Conservation (phyloP, 2,329 filamentous ascomycete species). For the Arthrinium phaeospermum region DNA sequence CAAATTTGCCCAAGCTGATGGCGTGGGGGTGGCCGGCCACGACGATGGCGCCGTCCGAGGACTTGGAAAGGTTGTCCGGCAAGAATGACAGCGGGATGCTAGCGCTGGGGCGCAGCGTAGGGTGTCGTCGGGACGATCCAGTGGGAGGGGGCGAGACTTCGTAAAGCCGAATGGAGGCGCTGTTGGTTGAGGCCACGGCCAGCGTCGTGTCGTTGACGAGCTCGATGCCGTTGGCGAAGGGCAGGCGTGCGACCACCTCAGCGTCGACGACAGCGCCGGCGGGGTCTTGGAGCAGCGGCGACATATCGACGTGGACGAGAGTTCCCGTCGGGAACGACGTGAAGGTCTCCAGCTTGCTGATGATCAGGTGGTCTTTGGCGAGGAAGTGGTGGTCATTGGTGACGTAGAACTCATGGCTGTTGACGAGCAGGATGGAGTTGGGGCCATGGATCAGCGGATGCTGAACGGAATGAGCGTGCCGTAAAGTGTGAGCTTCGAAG, state of each 20-base stretch:
- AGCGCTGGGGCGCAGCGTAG: conserved; percentile 26
- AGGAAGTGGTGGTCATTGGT: conserved; percentile 48
- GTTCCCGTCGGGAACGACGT: conserved; percentile 39
- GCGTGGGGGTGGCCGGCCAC: conserved; percentile 48
- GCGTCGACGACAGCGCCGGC: conserved; percentile 28
- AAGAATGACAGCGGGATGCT: conserved; percentile 41
- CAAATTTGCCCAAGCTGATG: conserved; percentile 39
- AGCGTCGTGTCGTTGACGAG: conserved; percentile 45
- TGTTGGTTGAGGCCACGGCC: conserved; percentile 44
- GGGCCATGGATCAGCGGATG: conserved; percentile 46
- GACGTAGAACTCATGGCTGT: conserved; percentile 44
- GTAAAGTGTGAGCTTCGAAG: conserved; percentile 38
- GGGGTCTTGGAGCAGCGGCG: conserved; percentile 27
- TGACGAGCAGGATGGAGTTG: conserved; percentile 45
- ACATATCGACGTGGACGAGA: conserved; percentile 43
- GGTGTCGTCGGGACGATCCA: conserved; percentile 9
- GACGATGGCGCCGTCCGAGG: conserved; percentile 39
- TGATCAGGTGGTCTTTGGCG: conserved; percentile 28
- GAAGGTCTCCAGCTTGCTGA: conserved; percentile 43
- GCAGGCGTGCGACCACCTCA: conserved; percentile 38
- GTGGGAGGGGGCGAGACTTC: conserved; percentile 23
- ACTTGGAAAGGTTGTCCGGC: conserved; percentile 47
- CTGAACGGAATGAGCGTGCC: conserved; percentile 42
- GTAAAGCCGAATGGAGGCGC: conserved; percentile 39
- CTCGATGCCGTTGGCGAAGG: conserved; percentile 50